Evolutionary conservation across 345 rosid genomes (phyloP).

Genomic region (Salix brachista): DNA sequence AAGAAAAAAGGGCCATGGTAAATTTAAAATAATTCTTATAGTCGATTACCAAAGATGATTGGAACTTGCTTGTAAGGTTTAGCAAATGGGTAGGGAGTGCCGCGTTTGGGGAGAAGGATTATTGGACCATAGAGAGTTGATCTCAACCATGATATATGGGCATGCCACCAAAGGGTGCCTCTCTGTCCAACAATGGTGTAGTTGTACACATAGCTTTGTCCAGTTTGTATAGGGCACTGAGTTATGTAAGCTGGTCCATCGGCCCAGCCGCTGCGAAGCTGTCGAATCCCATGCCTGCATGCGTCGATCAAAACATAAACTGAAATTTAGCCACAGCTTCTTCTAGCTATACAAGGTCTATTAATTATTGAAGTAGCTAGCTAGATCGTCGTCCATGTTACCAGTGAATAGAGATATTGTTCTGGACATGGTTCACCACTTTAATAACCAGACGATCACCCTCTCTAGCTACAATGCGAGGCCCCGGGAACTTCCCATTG

Average conservation of each 20-base stretch:
- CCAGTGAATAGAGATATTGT: constrained; percentile 24
- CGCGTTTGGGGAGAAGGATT: constrained; percentile 12
- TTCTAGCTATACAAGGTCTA: neutral
- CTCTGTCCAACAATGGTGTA: constrained; percentile 16
- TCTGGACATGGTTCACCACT: constrained; percentile 22
- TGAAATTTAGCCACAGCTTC: neutral
- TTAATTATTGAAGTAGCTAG: neutral
- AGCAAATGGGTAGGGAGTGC: constrained; percentile 10
- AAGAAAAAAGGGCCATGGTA: neutral
- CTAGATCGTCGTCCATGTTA: neutral
- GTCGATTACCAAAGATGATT: constrained; percentile 5
- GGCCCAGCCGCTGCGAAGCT: constrained; percentile 15
- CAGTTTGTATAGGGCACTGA: constrained; percentile 16
- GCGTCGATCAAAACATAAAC: neutral
- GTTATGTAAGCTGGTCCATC: constrained; percentile 16
- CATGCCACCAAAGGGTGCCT: constrained; percentile 23
- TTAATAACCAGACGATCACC: constrained; percentile 16
- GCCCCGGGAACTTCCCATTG: constrained; percentile 19
- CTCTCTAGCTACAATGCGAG: constrained; percentile 23
- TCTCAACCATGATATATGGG: constrained; percentile 16
- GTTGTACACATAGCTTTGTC: constrained; percentile 19
- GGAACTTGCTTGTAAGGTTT: constrained; percentile 19
- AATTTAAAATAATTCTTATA: neutral
- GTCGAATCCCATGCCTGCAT: constrained; percentile 19
- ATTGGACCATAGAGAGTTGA: constrained; percentile 10